Percentiles rank a stretch among this genome's conserved stretches.
These are phyloP conservation scores for Hymenochaete sp. DNA, from an alignment of 1,284 basidiomycete species.

Conservation along the genomic window DNA sequence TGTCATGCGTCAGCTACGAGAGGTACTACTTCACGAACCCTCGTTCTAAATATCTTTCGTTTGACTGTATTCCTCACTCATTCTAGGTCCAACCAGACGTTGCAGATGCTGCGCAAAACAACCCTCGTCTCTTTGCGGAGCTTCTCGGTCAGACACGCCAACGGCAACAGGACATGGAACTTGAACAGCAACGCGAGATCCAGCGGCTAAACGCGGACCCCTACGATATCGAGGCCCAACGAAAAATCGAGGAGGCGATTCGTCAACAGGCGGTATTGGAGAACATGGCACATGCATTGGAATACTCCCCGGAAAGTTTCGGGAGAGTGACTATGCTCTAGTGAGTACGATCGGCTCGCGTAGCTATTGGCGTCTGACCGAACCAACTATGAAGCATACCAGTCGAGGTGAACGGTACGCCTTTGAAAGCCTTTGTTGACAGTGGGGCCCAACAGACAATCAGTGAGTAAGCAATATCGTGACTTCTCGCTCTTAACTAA, in stretches of 20 bases:
- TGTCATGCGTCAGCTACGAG: conserved; percentile 68
- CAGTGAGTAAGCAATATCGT: conserved; percentile 49
- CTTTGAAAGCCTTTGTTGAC: conserved; percentile 95
- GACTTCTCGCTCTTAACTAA: conserved; percentile 6
- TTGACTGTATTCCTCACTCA: not conserved
- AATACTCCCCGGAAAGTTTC: conserved; percentile 89
- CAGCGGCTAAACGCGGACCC: conserved; percentile 74
- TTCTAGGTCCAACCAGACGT: conserved; percentile 70
- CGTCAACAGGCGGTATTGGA: conserved; percentile 84
- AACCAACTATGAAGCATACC: conserved; percentile 42
- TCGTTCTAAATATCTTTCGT: not conserved
- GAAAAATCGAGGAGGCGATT: conserved; percentile 90
- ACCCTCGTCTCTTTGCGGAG: conserved; percentile 67
- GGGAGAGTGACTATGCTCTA: conserved; percentile 96
- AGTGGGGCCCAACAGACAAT: conserved; percentile 96
- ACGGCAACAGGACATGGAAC: conserved; percentile 45
- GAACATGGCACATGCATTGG: conserved; percentile 86
- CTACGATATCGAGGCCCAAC: conserved; percentile 86
- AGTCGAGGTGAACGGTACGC: conserved; percentile 86
- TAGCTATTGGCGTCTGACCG: conserved; percentile 1
- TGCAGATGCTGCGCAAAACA: conserved; percentile 57
- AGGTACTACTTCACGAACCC: conserved; percentile 33
- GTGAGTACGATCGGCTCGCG: conserved; percentile 36
- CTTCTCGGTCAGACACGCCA: conserved; percentile 59
- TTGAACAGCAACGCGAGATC: conserved; percentile 56